phyloP scores from a whole-genome alignment of 2,329 filamentous ascomycete species.

The Phyllosticta citrichinensis region DNA sequence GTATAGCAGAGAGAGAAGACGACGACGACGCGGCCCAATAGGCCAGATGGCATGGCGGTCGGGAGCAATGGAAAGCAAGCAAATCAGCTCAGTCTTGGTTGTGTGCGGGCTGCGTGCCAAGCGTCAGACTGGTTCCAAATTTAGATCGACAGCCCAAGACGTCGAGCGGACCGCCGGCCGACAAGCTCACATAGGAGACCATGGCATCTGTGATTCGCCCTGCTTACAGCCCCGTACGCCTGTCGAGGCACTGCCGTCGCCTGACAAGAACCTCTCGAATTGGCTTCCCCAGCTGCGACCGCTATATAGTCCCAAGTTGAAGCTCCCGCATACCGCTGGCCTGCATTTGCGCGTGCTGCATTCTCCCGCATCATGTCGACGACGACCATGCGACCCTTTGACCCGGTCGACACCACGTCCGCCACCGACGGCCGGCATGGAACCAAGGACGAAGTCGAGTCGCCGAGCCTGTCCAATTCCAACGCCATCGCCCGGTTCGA shows the following conservation, averaged over 20 bases:
- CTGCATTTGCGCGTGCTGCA: conserved; percentile 5
- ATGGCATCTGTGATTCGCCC: conserved; percentile 7
- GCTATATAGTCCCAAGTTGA: neutral
- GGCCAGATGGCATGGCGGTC: neutral
- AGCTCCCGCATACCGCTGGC: conserved; percentile 1
- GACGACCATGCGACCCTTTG: conserved; percentile 26
- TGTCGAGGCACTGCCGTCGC: neutral
- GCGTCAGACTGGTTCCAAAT: conserved; percentile 8
- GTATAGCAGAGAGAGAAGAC: neutral
- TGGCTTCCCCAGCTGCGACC: neutral
- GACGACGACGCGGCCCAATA: neutral
- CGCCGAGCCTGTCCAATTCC: conserved; percentile 37
- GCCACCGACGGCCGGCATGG: conserved; percentile 16
- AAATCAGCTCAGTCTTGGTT: neutral
- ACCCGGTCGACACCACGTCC: conserved; percentile 32
- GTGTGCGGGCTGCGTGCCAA: conserved; percentile 4
- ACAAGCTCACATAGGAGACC: neutral
- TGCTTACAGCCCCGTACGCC: neutral
- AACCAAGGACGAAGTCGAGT: conserved; percentile 32
- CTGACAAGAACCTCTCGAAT: neutral
- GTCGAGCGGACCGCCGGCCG: neutral
- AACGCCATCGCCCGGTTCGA: conserved; percentile 75
- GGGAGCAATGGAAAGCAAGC: neutral
- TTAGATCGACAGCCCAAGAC: neutral
- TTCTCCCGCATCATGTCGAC: conserved; percentile 21